phyloP scores from a whole-genome alignment of 2,329 filamentous ascomycete genomes.

The Thelonectria blattea region DNA sequence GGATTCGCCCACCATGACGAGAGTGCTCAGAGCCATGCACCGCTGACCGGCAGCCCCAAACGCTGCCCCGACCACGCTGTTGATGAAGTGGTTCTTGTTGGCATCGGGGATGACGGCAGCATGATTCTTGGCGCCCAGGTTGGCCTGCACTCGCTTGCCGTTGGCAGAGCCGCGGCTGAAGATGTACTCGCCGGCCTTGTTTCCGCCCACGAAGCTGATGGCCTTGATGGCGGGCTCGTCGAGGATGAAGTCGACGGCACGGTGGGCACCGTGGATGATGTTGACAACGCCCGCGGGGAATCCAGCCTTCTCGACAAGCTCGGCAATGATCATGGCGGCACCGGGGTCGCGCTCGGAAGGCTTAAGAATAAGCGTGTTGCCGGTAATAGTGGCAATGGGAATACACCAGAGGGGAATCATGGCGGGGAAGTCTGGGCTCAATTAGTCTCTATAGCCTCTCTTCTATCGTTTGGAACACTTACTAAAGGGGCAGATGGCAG shows the following conservation, averaged over 20 bases:
- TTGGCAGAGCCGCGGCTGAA: constrained; percentile 79
- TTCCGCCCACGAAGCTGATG: constrained; percentile 84
- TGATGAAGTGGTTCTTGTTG: constrained; percentile 90
- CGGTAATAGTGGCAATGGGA: constrained; percentile 81
- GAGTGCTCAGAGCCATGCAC: constrained; percentile 84
- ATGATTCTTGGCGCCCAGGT: constrained; percentile 89
- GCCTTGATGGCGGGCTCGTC: constrained; percentile 87
- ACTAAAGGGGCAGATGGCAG: constrained; percentile 89
- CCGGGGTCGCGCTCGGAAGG: constrained; percentile 86
- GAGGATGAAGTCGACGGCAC: constrained; percentile 84
- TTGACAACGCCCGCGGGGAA: constrained; percentile 85
- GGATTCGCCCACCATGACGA: constrained; percentile 84
- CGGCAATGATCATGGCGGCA: constrained; percentile 83
- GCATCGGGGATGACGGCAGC: constrained; percentile 83
- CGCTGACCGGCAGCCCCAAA: constrained; percentile 86
- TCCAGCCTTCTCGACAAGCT: constrained; percentile 79
- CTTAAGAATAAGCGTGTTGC: constrained; percentile 85
- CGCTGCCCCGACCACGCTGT: constrained; percentile 81
- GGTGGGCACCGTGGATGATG: constrained; percentile 79
- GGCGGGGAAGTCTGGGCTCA: constrained; percentile 77
- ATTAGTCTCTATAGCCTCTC: constrained; percentile 18
- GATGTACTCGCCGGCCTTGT: constrained; percentile 90
- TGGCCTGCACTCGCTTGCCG: constrained; percentile 87
- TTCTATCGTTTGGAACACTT: constrained; percentile 42
- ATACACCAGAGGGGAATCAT: constrained; percentile 96